Conservation (phyloP, 345 rosid genomes). For the Noccaea bulbosa region DNA sequence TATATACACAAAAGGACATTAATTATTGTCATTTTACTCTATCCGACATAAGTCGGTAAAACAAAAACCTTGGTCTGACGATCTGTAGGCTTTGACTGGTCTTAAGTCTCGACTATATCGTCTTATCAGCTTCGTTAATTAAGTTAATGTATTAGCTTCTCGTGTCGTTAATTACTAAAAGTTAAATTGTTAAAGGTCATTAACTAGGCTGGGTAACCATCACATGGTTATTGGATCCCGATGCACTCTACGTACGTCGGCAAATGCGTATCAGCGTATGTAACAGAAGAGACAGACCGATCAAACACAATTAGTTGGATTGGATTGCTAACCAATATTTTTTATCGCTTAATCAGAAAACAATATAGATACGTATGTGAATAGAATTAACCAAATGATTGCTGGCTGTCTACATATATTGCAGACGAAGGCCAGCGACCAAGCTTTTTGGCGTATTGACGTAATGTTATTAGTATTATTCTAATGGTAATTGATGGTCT, state of each 20-base stretch:
- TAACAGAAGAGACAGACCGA: neutral
- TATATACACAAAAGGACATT: constrained; percentile 6
- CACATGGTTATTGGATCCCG: constrained; percentile 26
- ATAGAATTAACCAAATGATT: neutral
- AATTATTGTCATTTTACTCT: constrained; percentile 20
- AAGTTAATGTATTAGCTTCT: constrained; percentile 10
- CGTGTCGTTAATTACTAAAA: constrained; percentile 11
- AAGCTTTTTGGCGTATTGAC: neutral
- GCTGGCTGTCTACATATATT: neutral
- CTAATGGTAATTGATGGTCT: neutral
- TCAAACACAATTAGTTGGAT: neutral
- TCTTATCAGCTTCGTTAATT: constrained; percentile 19
- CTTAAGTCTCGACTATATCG: constrained; percentile 27
- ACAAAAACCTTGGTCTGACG: constrained; percentile 37
- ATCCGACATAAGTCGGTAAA: constrained; percentile 47
- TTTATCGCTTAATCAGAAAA: neutral
- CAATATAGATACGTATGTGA: neutral
- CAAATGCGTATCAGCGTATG: neutral
- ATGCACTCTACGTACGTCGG: constrained; percentile 30
- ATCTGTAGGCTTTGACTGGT: constrained; percentile 39
- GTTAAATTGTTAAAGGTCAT: constrained; percentile 12
- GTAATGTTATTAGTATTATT: neutral
- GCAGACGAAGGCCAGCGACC: constrained; percentile 25
- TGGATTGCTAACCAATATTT: neutral
- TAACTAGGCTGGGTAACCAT: neutral